Conservation (phyloP, 2,329 filamentous ascomycete genomes). For the Hypocreales sp. region DNA sequence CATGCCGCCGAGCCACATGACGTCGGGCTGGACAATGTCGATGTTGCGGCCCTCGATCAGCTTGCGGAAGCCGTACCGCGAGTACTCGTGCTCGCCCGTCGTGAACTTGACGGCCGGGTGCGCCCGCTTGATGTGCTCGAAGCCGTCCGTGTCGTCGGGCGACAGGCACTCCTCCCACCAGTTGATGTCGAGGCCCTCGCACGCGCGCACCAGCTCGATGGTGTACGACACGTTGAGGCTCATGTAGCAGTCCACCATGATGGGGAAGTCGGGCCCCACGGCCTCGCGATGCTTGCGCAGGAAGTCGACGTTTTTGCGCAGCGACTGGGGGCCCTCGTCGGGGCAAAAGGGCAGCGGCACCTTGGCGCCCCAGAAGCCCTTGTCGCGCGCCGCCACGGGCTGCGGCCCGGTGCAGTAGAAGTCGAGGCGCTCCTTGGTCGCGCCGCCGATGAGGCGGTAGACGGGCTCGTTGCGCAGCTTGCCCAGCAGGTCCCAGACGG, state of each 20-base stretch:
- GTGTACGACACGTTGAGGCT: slow-evolving; percentile 85
- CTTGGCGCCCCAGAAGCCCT: slow-evolving; percentile 86
- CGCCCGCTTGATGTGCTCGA: slow-evolving; percentile 76
- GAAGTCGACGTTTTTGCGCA: slow-evolving; percentile 83
- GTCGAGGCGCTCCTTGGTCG: slow-evolving; percentile 66
- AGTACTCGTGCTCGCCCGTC: slow-evolving; percentile 92
- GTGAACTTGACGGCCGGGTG: slow-evolving; percentile 89
- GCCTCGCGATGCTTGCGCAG: slow-evolving; percentile 69
- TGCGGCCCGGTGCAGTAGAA: slow-evolving; percentile 95
- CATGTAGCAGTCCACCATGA: slow-evolving; percentile 98
- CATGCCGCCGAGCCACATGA: slow-evolving; percentile 93
- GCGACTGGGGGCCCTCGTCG: slow-evolving; percentile 66
- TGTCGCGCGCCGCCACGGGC: slow-evolving; percentile 60
- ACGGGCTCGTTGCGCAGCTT: slow-evolving; percentile 88
- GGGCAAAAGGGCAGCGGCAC: slow-evolving; percentile 82
- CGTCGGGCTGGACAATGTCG: slow-evolving; percentile 88
- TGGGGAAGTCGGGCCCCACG: slow-evolving; percentile 78
- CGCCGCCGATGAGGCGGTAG: slow-evolving; percentile 85
- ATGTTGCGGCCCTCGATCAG: slow-evolving; percentile 82
- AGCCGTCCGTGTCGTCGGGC: slow-evolving; percentile 85
- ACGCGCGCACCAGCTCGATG: slow-evolving; percentile 76
- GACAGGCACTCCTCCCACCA: slow-evolving; percentile 96
- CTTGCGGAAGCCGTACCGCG: slow-evolving; percentile 86
- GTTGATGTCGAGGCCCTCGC: slow-evolving; percentile 73
- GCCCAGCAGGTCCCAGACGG: slow-evolving; percentile 81